Conservation (phyloP, 2,329 filamentous ascomycete genomes). For the Aspergillus ochraceoroseus region DNA sequence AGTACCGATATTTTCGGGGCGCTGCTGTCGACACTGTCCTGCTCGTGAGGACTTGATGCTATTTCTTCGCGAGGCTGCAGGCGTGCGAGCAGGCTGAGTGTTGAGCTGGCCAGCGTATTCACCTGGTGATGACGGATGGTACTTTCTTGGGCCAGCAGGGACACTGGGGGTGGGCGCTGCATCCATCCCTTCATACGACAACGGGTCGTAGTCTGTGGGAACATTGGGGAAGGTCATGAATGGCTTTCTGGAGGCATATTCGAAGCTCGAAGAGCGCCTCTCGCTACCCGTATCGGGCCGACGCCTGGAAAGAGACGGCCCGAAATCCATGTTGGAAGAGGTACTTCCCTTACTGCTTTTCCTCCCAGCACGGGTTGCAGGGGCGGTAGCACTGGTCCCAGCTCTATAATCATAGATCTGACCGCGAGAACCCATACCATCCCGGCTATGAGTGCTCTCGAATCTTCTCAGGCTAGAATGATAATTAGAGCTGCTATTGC, state of each 20-base stretch:
- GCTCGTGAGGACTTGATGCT: constrained; percentile 44
- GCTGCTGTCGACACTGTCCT: constrained; percentile 34
- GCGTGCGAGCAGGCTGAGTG: constrained; percentile 28
- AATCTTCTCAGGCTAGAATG: constrained; percentile 56
- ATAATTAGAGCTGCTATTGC: constrained; percentile 75
- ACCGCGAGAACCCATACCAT: constrained; percentile 39
- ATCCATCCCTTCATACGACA: constrained; percentile 56
- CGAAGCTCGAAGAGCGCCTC: constrained; percentile 45
- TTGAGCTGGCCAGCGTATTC: constrained; percentile 27
- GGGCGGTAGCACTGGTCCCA: constrained; percentile 20
- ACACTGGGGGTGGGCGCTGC: constrained; percentile 82
- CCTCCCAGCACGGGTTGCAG: constrained; percentile 37
- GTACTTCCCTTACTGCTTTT: constrained; percentile 70
- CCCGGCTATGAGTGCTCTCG: constrained; percentile 54
- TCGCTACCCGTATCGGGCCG: constrained; percentile 31
- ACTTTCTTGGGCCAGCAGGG: constrained; percentile 67
- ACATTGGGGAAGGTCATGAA: constrained; percentile 40
- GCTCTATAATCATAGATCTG: constrained; percentile 34
- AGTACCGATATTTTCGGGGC: constrained; percentile 40
- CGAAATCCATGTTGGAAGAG: constrained; percentile 71
- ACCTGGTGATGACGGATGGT: constrained; percentile 41
- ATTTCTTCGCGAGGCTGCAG: constrained; percentile 38
- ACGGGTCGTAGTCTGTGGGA: constrained; percentile 28
- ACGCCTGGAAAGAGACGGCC: constrained; percentile 43
- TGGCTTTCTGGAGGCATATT: constrained; percentile 38